A percentile compares a stretch with the other conserved stretches of the same genome.
phyloP scores from a whole-genome alignment of 179 eudicot genomes.

The Beta lomatogona region DNA sequence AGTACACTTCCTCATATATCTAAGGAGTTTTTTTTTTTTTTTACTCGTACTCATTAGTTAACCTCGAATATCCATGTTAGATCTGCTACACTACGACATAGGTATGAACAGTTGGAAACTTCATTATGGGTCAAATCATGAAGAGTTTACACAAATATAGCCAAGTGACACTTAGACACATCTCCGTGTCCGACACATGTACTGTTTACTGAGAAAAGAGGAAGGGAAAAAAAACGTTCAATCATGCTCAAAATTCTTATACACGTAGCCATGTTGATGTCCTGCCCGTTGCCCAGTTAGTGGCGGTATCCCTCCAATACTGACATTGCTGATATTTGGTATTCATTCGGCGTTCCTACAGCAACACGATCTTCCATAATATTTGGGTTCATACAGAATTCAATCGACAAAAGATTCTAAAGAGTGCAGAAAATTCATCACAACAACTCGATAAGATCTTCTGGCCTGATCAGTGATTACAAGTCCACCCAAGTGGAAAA shows the following conservation, averaged over 20 bases:
- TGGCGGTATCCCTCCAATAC: neutral
- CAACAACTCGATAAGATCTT: neutral
- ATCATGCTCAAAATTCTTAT: neutral
- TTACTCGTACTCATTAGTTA: no score
- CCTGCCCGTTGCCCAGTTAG: slow-evolving; percentile 3
- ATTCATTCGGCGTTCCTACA: neutral
- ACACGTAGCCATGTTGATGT: neutral
- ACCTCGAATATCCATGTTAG: no score
- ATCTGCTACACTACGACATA: no score
- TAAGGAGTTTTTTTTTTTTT: no score
- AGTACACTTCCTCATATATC: slow-evolving; percentile 1
- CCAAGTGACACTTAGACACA: no score
- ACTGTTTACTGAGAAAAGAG: neutral
- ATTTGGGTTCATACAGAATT: neutral
- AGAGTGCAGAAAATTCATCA: neutral
- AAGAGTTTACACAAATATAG: no score
- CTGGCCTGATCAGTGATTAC: slow-evolving; percentile 1
- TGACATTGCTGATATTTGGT: neutral
- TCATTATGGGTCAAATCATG: no score
- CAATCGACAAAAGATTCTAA: neutral
- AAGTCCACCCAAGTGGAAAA: neutral
- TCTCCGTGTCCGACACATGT: no score
- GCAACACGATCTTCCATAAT: slow-evolving; percentile 8
- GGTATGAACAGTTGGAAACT: no score
- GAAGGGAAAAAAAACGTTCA: neutral